phyloP scores from a whole-genome alignment of 2,329 filamentous ascomycete species.

The Botrytis byssoidea region DNA sequence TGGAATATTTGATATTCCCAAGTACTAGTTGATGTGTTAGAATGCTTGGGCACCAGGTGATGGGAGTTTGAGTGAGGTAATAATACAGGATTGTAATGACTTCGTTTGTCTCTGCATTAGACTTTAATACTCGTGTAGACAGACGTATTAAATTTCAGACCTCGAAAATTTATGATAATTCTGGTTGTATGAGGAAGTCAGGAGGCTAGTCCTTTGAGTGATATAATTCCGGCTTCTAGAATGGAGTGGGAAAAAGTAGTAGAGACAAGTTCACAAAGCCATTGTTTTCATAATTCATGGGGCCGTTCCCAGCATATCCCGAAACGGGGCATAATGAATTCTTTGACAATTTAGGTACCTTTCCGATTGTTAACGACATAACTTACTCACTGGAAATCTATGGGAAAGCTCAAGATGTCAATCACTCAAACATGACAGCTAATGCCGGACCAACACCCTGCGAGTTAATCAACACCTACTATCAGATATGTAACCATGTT shows the following conservation, averaged over 20 bases:
- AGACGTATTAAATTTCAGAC: not conserved
- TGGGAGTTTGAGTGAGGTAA: not conserved
- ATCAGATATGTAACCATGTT: constrained; percentile 18
- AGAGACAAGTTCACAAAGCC: constrained; percentile 2
- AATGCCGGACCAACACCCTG: not conserved
- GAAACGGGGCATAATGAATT: not conserved
- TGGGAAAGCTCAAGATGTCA: not conserved
- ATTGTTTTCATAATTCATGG: not conserved
- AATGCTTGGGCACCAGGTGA: not conserved
- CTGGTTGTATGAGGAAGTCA: not conserved
- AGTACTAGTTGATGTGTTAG: no score
- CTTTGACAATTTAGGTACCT: not conserved
- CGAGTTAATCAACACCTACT: constrained; percentile 10
- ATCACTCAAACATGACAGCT: not conserved
- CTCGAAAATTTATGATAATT: not conserved
- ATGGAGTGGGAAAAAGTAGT: not conserved
- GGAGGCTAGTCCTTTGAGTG: not conserved
- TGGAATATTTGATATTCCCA: not conserved
- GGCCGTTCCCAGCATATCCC: not conserved
- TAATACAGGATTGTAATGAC: not conserved
- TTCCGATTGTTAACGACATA: not conserved
- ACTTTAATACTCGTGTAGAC: not conserved
- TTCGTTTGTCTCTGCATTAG: not conserved
- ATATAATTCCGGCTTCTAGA: not conserved
- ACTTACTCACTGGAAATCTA: not conserved